Evolutionary conservation across 2,329 filamentous ascomycete species (phyloP), one percentile per base, ranked within the genome.

Genomic region (Tricladium varicosporioides): DNA sequence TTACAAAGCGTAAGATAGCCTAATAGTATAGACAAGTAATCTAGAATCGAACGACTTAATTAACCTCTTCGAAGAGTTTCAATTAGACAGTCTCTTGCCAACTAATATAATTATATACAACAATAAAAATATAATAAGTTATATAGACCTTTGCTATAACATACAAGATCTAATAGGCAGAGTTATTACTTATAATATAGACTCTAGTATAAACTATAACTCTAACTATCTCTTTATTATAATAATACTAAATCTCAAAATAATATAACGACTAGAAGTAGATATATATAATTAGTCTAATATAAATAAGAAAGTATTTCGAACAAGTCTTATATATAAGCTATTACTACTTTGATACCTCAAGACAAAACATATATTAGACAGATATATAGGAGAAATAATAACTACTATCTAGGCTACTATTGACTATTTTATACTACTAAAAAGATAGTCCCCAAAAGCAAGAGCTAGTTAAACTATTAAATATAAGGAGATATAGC

Each of bases 171-270:
- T 53, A 10, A 36, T 14, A 46, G 60, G 1, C 53, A 53, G 32
- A 13, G 36, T 44, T 53, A 63, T 16, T 64, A 63, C 52, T 56
- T 65, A 49, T 56, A 66, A 19, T 43, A 50, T 56, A 27, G 40
- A 62, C 40, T 31, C 18, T 53, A 59, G 44, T 7, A 16, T 62
- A 49, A 54, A 60, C 46, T 18, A 33, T 15, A 10, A 58, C 22
- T 55, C 57, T n/a, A 54, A 67, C 32, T 19, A 50, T 32, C 50
- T 60, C 27, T 42, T 63, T 44, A 64, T 65, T 27, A 45, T 42
- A 43, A 18, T 32, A 57, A 27, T 16, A 68, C 47, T 68, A 63
- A 57, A 59, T 51, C 32, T 66, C 52, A 60, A 33, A 65, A 54
- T 53, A 64, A 27, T 27, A 7, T 7, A 27, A 27, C 22, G 22